Evolutionary conservation across 2,329 filamentous ascomycete genomes (phyloP), one percentile per base, ranked within the genome.

Genomic region (Talaromyces sp.): DNA sequence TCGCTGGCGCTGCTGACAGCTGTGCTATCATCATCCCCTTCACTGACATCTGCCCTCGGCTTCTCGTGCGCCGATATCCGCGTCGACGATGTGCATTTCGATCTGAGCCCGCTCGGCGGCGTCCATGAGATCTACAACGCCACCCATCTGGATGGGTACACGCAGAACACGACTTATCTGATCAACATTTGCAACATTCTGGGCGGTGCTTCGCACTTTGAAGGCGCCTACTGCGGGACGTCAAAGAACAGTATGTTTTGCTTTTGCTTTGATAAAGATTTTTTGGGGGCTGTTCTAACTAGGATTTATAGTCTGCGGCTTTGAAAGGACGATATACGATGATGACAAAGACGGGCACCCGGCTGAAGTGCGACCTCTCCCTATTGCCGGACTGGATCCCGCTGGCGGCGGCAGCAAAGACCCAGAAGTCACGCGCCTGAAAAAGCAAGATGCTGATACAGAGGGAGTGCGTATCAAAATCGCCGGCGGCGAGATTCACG

Each of bases 381-480:
- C 91, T 8, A 89, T 96, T 64, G 91, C 90, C 1, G 92, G 92
- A 30, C 83, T 89, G 14, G 86, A 92, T 36, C 76, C 81, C 51
- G 78, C 85, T 34, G 77, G 80, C 23, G 84, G 70, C 47, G 74
- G 73, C 59, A 65, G 64, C 40, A 73, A 72, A 59, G 87, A 94
- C 64, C 85, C 86, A 65, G 84, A 87, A 64, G 82, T 85, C 63
- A 87, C 85, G 63, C 82, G 87, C 55, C 79, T 96, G 50, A 89
- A 87, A 57, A 82, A 87, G 66, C 77, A 83, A 1, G 89, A 94
- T 70, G 78, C 84, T 3, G 81, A 85, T 27, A 87, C 86, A 64
- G 87, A 95, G 67, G 93, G 94, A 1, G 69, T 96, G 10, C 83
- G 87, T 16, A 74, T 95, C 1, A 85, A 88, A 64, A 74, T 96